Percentiles rank a stretch among this genome's conserved stretches.
Conservation (phyloP, 2,329 filamentous ascomycete species). For the Cercospora sesami region DNA sequence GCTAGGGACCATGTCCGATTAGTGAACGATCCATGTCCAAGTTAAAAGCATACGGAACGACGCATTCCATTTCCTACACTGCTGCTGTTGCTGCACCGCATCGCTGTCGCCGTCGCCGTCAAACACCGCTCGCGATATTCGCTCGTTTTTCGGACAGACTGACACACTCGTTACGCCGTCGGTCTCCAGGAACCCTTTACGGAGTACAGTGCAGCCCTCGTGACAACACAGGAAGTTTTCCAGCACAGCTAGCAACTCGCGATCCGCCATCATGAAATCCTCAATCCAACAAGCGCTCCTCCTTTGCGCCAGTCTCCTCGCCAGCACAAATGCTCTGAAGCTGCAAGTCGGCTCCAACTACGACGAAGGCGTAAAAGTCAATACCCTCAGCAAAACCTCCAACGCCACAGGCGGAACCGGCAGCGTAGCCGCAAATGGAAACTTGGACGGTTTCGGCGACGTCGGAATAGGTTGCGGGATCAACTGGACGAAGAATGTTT, state of each 20-base stretch:
- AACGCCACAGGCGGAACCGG: conserved; percentile 25
- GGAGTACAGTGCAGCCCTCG: background rate
- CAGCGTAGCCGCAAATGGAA: conserved; percentile 20
- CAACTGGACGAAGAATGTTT: conserved; percentile 21
- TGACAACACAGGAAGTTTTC: background rate
- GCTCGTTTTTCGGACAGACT: background rate
- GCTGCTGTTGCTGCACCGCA: background rate
- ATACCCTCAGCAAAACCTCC: conserved; percentile 13
- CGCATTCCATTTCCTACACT: background rate
- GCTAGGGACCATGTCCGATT: background rate
- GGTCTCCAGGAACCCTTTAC: background rate
- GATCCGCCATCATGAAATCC: background rate
- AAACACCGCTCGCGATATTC: background rate
- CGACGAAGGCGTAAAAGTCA: conserved; percentile 1
- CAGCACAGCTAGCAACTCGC: background rate
- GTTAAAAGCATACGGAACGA: background rate
- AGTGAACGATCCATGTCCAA: background rate
- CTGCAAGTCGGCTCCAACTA: background rate
- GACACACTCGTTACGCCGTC: background rate
- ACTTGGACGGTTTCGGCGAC: conserved; percentile 18
- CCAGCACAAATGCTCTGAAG: background rate
- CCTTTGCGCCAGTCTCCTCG: background rate
- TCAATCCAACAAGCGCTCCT: background rate
- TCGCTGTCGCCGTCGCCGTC: background rate
- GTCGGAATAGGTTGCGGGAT: conserved; percentile 27